Conservation (phyloP, 495 filamentous ascomycete genomes). For the Aspergillus mulundensis region DNA sequence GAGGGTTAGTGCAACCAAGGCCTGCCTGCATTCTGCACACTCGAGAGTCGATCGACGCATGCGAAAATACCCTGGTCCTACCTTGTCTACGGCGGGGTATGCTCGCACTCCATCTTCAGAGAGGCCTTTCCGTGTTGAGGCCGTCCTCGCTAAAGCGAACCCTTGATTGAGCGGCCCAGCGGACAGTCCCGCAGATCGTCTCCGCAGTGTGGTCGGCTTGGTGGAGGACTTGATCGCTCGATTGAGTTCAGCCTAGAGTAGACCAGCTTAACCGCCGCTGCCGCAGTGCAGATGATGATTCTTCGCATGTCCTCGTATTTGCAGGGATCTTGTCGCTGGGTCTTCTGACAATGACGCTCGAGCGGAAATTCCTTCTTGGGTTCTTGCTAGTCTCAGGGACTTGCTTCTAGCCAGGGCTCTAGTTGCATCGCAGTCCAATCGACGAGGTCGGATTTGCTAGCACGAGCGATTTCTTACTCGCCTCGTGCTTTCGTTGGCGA, state of each 20-base stretch:
- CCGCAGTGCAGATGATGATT: slow-evolving; percentile 15
- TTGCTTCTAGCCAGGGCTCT: not conserved
- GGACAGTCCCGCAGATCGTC: slow-evolving; percentile 11
- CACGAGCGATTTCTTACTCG: slow-evolving; percentile 8
- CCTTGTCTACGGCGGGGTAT: not conserved
- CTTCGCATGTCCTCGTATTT: not conserved
- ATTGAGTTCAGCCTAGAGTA: slow-evolving; percentile 10
- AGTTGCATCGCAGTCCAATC: not conserved
- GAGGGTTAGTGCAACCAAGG: not conserved
- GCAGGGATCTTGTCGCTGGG: not conserved
- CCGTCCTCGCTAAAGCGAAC: slow-evolving; percentile 1
- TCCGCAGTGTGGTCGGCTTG: slow-evolving; percentile 2
- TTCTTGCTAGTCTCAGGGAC: slow-evolving; percentile 7
- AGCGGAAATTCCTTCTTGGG: not conserved
- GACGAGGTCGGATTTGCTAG: not conserved
- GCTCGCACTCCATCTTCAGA: not conserved
- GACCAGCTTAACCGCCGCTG: slow-evolving; percentile 15
- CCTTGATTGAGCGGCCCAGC: not conserved
- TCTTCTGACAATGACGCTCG: slow-evolving; percentile 3
- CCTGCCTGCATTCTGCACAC: not conserved
- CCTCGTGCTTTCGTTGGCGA: not conserved
- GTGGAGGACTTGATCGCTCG: slow-evolving; percentile 13
- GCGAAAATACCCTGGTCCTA: not conserved
- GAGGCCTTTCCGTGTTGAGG: not conserved
- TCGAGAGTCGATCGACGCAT: not conserved